Conservation (phyloP, 352 stramenopile genomes). For the Phytophthora meadii region DNA sequence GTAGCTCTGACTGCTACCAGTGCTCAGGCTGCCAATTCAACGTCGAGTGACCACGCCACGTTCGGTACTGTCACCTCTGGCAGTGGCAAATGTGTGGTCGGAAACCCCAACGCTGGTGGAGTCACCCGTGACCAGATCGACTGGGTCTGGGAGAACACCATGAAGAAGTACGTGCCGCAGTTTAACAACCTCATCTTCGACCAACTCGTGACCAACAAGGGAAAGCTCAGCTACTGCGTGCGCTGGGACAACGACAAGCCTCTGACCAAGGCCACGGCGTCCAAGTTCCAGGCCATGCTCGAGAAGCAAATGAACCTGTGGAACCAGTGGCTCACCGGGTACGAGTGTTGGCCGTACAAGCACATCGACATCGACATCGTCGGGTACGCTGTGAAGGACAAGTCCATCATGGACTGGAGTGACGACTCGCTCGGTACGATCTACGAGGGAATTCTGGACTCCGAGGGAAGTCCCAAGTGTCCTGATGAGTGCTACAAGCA, state of each 20-base stretch:
- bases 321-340: constrained; percentile 4
- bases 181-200: constrained; percentile 17
- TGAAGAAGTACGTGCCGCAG: constrained; percentile 1
- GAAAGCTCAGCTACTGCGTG: constrained; percentile 15
- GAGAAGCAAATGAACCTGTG: constrained; percentile 8
- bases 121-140: constrained; percentile 7
- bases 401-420: constrained; percentile 43
- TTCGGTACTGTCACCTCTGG: not conserved
- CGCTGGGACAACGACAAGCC: constrained; percentile 12
- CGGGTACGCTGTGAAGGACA: constrained; percentile 33
- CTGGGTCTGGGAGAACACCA: constrained; percentile 19
- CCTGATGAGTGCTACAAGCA: constrained; percentile 51
- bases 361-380: constrained; percentile 43
- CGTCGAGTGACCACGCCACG: not conserved
- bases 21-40: not conserved
- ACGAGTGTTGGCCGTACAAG: constrained; percentile 12
- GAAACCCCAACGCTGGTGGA: constrained; percentile 1
- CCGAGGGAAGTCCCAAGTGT: constrained; percentile 37
- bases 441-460: constrained; percentile 39
- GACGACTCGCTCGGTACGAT: constrained; percentile 46
- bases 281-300: constrained; percentile 14
- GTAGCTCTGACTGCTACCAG: not conserved
- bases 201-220: constrained; percentile 10
- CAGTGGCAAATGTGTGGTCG: constrained; percentile 1
- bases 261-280: constrained; percentile 7